Base-by-base conservation (phyloP, 179 eudicot genomes). In the Silene vulgaris region DNA sequence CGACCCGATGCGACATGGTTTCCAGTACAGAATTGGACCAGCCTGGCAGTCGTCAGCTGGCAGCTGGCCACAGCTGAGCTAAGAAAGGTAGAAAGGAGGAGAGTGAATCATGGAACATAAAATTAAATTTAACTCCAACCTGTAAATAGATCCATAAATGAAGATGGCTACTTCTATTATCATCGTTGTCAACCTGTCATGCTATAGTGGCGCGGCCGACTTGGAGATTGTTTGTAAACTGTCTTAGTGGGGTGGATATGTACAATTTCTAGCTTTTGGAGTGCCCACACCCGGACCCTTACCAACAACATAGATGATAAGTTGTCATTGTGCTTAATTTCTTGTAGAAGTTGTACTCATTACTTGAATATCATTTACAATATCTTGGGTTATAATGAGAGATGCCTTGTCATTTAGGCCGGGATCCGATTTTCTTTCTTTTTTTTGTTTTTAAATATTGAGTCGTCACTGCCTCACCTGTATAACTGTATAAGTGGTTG, bases 261-360 rank as follows among this genome's bases (percentile, higher is more conserved):
- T 50, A 50, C 57, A 12, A 1, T 50, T 14, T 50, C 57, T 50
- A 50, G n/a, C 17, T 50, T 50, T 50, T n/a, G 45, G 57, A 50
- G 17, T 50, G n/a, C 17, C 57, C 4, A 50, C 57, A 50, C 57
- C 13, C 45, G 8, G 45, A 37, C 1, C 16, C 56, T 50, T 50
- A 50, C n/a, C 57, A 50, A 13, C 3, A 11, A 50, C n/a, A 50
- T 50, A 50, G 57, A 14, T 28, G 19, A 14, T 26, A 64, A 26
- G 37, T 64, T 64, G 37, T 64, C 37, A 64, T 26, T 12, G 30
- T 29, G 40, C 69, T 64, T 64, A 29, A 63, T 64, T 64, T 12
- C 37, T 11, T 28, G 17, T 29, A 64, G 69, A 37, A 7, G 45
- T 37, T 37, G 45, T 37, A 37, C 35, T 63, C 67, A 3, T 63